Evolutionary conservation across 192 early-diverging fungal species (phyloP).

Genomic region (Rhizoclosmatium globosum): DNA sequence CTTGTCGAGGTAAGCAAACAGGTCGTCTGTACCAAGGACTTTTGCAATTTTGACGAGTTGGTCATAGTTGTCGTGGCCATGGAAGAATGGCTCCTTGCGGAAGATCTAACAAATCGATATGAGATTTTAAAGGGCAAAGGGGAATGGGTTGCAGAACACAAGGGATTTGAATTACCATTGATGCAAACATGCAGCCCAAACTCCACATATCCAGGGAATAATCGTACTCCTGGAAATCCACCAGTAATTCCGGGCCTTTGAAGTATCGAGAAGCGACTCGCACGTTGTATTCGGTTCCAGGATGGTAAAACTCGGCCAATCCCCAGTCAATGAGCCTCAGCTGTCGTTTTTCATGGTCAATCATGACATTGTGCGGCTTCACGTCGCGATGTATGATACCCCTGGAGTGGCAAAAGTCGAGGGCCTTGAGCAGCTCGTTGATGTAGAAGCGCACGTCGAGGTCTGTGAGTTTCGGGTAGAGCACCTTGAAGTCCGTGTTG

Average conservation of each 20-base stretch:
- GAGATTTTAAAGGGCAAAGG: neutral
- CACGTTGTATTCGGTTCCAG: conserved; percentile 96
- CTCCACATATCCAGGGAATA: conserved; percentile 99
- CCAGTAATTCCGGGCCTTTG: conserved; percentile 97
- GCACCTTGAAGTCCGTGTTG: conserved; percentile 96
- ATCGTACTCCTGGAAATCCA: conserved; percentile 98
- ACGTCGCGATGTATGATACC: conserved; percentile 99
- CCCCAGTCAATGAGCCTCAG: conserved; percentile 99
- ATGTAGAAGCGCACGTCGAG: conserved; percentile 98
- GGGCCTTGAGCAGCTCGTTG: conserved; percentile 94
- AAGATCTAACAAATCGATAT: conserved; percentile 75
- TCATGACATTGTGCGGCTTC: conserved; percentile 96
- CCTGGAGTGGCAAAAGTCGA: conserved; percentile 97
- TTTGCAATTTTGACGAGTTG: conserved; percentile 99
- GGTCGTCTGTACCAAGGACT: conserved; percentile 96
- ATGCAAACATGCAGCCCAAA: conserved; percentile 99
- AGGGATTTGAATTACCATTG: conserved; percentile 75
- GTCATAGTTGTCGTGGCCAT: conserved; percentile 98
- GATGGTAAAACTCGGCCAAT: conserved; percentile 98
- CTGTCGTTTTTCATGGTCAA: conserved; percentile 95
- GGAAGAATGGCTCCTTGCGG: conserved; percentile 99
- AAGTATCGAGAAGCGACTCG: conserved; percentile 99
- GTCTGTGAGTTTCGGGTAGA: conserved; percentile 95
- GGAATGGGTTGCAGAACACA: neutral
- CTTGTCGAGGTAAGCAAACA: conserved; percentile 92